A percentile compares a stretch with the other conserved stretches of the same genome.
phyloP scores from a whole-genome alignment of 495 filamentous ascomycete species.

The Hypoxylon cercidicola region DNA sequence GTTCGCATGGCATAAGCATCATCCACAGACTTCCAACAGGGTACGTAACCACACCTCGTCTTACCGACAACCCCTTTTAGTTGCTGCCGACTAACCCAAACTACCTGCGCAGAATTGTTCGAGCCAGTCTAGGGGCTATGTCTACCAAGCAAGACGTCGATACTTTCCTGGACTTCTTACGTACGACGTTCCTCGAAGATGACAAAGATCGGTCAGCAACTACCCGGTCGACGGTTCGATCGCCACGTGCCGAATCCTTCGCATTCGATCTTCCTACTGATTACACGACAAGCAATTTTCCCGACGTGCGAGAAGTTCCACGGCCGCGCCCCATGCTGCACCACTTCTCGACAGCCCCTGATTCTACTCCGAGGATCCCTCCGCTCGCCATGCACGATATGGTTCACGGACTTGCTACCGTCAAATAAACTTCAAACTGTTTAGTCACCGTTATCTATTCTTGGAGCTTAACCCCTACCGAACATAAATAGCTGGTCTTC shows the following conservation, averaged over 20 bases:
- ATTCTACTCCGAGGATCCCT: conserved; percentile 34
- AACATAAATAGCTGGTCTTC: conserved; percentile 4
- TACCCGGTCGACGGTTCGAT: conserved; percentile 19
- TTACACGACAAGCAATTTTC: conserved; percentile 36
- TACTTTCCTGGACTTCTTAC: conserved; percentile 65
- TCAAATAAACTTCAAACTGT: conserved; percentile 13
- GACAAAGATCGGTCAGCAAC: conserved; percentile 28
- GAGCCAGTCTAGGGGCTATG: conserved; percentile 78
- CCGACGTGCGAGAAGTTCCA: conserved; percentile 41
- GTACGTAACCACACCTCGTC: conserved; percentile 45
- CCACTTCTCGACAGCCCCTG: conserved; percentile 32
- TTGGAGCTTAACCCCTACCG: background rate
- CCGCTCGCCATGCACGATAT: conserved; percentile 38
- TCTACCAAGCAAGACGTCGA: conserved; percentile 70
- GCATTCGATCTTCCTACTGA: conserved; percentile 33
- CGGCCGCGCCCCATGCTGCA: conserved; percentile 35
- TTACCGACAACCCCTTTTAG: conserved; percentile 13
- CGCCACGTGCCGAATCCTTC: conserved; percentile 28
- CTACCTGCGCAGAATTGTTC: conserved; percentile 60
- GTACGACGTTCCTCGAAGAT: conserved; percentile 58
- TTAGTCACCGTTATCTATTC: background rate
- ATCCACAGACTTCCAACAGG: conserved; percentile 66
- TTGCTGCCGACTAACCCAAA: conserved; percentile 22
- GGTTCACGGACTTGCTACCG: conserved; percentile 31
- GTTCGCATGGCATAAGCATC: conserved; percentile 57